A percentile compares a stretch with the other conserved stretches of the same genome.
These are phyloP conservation scores for Adiantum capillusveneris DNA, from an alignment of 75 land plant genomes.

Conservation along the genomic window DNA sequence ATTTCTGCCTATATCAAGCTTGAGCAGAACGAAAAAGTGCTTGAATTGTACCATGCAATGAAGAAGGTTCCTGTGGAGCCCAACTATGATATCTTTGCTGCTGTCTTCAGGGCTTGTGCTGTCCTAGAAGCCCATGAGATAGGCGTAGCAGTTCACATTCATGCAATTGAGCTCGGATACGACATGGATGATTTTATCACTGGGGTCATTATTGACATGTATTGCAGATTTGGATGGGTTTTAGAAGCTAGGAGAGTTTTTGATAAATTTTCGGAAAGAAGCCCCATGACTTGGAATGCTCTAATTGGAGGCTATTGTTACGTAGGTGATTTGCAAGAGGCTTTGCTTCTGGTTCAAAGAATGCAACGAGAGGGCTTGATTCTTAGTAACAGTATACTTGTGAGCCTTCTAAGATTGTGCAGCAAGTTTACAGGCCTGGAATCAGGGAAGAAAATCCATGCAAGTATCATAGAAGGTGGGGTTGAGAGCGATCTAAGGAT, in stretches of 20 bases:
- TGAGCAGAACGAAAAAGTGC: not conserved
- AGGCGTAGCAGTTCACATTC: too few species aligned
- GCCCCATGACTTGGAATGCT: too few species aligned
- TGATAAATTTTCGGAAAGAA: not conserved
- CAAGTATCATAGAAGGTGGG: slow-evolving; percentile 20
- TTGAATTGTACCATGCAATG: not conserved
- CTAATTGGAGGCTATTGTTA: too few species aligned
- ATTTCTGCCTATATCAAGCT: not conserved
- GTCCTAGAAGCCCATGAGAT: not conserved
- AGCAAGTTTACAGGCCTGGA: slow-evolving; percentile 37
- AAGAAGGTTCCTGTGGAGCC: not conserved
- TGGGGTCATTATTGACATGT: not conserved
- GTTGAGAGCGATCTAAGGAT: slow-evolving; percentile 26
- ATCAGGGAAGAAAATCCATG: slow-evolving; percentile 33
- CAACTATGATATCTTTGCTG: not conserved
- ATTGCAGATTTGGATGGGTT: not conserved
- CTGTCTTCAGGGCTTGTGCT: not conserved
- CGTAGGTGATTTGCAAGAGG: too few species aligned
- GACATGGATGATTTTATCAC: not conserved
- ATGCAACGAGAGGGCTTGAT: too few species aligned
- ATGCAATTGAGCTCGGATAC: not conserved
- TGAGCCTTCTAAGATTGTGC: slow-evolving; percentile 11
- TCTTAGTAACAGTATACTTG: not conserved
- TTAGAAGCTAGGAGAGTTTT: not conserved
- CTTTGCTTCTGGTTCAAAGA: too few species aligned